Evolutionary conservation across 1,139 yeast species (phyloP).

Genomic region (Debaryomycetaceae sp.): DNA sequence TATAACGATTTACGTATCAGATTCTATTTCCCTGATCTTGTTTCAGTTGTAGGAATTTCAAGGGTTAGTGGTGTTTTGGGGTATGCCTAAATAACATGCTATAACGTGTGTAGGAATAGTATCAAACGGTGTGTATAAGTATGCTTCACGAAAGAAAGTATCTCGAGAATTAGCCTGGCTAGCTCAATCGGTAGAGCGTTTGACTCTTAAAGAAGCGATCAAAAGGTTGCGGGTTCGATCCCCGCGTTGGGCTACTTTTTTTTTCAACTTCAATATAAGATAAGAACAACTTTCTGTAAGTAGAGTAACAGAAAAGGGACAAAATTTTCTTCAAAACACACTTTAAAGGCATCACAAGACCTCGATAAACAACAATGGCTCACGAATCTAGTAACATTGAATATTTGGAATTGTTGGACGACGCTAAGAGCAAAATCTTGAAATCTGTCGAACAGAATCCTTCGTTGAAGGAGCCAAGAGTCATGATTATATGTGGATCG

Average conservation of each 20-base stretch:
- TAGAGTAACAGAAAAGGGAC: background rate
- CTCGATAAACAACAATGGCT: background rate
- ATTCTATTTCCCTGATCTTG: too few species aligned
- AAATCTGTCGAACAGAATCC: slow-evolving; percentile 13
- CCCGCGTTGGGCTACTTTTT: slow-evolving; percentile 30
- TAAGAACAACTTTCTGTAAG: background rate
- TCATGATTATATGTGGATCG: slow-evolving; percentile 88
- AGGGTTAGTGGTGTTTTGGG: too few species aligned
- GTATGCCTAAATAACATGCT: too few species aligned
- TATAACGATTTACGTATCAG: too few species aligned
- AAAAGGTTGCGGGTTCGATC: slow-evolving; percentile 38
- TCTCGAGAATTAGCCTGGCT: slow-evolving; percentile 7
- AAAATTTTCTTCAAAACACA: background rate
- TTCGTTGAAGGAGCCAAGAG: slow-evolving; percentile 44
- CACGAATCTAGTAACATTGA: slow-evolving; percentile 7
- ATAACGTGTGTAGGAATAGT: too few species aligned
- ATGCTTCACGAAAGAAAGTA: too few species aligned
- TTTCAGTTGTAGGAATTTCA: too few species aligned
- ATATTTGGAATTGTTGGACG: slow-evolving; percentile 16
- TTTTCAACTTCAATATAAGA: background rate
- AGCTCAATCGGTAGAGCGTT: slow-evolving; percentile 13
- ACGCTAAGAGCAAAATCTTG: slow-evolving; percentile 18
- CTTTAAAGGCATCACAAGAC: background rate
- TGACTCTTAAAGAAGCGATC: slow-evolving; percentile 18
- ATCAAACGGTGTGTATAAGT: too few species aligned